Evolutionary conservation across 73 alveolate species (phyloP).

Genomic region (Stentor roeselii): DNA sequence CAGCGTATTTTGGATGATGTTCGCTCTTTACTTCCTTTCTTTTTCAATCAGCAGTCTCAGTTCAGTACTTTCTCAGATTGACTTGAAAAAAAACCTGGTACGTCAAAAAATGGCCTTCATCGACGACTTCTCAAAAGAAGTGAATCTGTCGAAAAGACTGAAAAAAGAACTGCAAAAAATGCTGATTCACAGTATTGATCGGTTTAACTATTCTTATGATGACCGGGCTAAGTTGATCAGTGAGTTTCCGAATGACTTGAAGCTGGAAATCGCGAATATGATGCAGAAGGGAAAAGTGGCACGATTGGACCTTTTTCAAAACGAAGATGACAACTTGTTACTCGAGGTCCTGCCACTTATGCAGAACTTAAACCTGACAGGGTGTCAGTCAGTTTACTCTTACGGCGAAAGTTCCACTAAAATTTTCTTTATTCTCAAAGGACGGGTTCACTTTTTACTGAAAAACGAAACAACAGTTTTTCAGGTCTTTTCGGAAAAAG

Average conservation of each 20-base stretch:
- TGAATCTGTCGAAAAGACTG: background rate
- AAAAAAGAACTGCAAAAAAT: background rate
- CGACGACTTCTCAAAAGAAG: conserved; percentile 31
- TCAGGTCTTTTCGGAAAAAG: background rate
- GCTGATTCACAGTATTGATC: background rate
- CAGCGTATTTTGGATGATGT: conserved; percentile 60
- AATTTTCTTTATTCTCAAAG: background rate
- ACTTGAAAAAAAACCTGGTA: background rate
- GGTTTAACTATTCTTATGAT: background rate
- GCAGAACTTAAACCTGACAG: background rate
- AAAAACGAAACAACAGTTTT: background rate
- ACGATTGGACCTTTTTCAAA: background rate
- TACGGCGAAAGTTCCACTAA: background rate
- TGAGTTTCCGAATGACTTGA: background rate
- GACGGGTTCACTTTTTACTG: background rate
- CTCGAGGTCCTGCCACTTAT: background rate
- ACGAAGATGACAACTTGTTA: background rate
- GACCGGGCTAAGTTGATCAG: background rate
- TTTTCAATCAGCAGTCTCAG: conserved; percentile 62
- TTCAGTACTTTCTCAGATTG: conserved; percentile 35
- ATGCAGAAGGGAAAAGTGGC: background rate
- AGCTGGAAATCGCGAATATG: background rate
- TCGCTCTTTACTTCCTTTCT: conserved; percentile 69
- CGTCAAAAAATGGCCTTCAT: conserved; percentile 4
- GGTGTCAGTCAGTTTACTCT: background rate